These are phyloP conservation scores for Dysphania ambrosioides DNA, from an alignment of 148 eudicot genomes.

Conservation along the genomic window DNA sequence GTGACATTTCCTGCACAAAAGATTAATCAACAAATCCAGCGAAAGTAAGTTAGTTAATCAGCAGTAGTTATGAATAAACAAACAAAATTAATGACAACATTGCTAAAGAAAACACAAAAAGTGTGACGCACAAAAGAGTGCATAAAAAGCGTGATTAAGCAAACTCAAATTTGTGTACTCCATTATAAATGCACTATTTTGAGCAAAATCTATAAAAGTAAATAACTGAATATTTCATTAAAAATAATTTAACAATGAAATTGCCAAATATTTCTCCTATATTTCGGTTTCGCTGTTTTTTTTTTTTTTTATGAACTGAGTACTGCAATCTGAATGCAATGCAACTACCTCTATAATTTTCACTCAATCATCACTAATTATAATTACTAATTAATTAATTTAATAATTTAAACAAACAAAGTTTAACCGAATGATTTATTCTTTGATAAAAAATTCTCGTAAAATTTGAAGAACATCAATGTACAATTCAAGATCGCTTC, in stretches of 20 bases:
- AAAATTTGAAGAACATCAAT: no score
- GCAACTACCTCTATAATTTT: background rate
- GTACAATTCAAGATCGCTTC: no score
- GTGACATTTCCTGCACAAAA: constrained; percentile 64
- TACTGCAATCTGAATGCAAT: no score
- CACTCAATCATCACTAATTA: background rate
- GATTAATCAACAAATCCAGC: background rate
- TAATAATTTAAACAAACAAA: no score
- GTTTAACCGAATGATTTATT: no score
- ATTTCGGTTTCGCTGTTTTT: background rate
- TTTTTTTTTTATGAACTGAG: no score
- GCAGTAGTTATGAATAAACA: background rate
- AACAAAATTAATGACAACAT: background rate
- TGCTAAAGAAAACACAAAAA: background rate
- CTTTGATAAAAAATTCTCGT: no score
- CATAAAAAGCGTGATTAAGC: background rate
- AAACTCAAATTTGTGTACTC: background rate
- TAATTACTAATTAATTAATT: no score
- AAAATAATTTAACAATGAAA: no score
- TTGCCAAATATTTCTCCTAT: background rate
- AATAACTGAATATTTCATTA: background rate
- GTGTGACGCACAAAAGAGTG: background rate
- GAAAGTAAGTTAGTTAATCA: background rate
- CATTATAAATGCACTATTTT: background rate
- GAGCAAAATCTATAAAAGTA: background rate